A percentile compares a stretch with the other conserved stretches of the same genome.
Conservation (phyloP, 331 rosid genomes). For the Prunus yedoensis region DNA sequence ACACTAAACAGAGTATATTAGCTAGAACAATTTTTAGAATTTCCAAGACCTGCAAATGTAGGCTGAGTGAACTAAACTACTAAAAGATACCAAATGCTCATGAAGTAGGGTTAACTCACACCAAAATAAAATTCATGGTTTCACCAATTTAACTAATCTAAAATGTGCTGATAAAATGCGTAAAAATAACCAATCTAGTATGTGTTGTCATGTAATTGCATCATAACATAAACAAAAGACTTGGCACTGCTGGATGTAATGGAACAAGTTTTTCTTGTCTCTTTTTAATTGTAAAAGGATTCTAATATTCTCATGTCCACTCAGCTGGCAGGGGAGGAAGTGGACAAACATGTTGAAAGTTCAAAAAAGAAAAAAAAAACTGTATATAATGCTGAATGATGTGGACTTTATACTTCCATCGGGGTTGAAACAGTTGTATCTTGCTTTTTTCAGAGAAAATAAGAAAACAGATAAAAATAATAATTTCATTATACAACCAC, state of each 20-base stretch:
- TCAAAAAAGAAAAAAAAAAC: no score
- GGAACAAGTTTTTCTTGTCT: no score
- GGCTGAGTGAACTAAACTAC: not conserved
- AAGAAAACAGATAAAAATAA: not conserved
- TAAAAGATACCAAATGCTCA: not conserved
- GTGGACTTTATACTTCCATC: no score
- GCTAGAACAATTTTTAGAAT: not conserved
- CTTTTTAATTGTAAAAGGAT: no score
- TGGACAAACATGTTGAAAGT: no score
- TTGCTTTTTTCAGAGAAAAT: not conserved
- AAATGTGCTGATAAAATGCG: not conserved
- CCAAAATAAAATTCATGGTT: not conserved
- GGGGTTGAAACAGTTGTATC: no score
- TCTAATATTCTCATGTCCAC: not conserved
- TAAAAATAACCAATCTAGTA: no score
- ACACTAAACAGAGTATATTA: not conserved
- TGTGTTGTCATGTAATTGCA: no score
- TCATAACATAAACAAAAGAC: no score
- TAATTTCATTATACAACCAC: not conserved
- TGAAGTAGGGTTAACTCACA: not conserved
- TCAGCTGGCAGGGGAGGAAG: not conserved
- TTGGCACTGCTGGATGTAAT: no score
- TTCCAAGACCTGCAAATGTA: not conserved
- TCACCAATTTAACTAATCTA: not conserved
- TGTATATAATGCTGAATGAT: no score